Base-by-base conservation (phyloP, 805 yeast species). In the Teunomyces tritomae region DNA sequence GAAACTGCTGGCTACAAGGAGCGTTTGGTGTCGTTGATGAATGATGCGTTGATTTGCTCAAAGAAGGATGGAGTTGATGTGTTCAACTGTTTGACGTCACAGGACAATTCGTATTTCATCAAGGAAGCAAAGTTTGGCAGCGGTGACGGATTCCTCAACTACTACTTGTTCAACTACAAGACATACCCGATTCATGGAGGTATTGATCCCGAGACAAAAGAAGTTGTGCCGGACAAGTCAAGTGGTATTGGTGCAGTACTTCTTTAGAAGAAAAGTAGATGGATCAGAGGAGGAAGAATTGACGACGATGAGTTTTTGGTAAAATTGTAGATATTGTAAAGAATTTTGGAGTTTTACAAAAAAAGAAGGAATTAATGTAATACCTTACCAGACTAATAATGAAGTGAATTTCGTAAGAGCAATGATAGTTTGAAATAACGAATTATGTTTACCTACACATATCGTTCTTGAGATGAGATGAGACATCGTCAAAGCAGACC, bases 241-340 rank as follows among this genome's bases (percentile, higher is more conserved):
- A 89, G 96, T 67, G 96, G 91, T 7, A 79, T 94, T 30, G 99
- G 97, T 54, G 92, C 88, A 20, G 96, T 94, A 6, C 79, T 94
- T 83, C 76, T 92, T 37, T 90, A 60, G 47, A 5, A 8, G 8
- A 17, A 30, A n/a, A 26, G 28, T 11, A 16, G 9, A 13, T 13
- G 9, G 10, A 17, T 9, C 6, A 20, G 24, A 20, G 24, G 24
- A 20, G 24, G 6, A 20, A 20, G 24, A 20, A 20, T 20, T 5
- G 24, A 20, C 6, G 6, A 20, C 24, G 24, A 17, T 17, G 20
- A 20, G 24, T 20, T 20, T 20, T 20, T 20, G 5, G 24, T 20
- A 20, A 5, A 20, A 20, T 20, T 20, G 24, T 20, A 20, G 24
- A 20, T 20, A 20, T 20, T 20, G 4, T 5, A 2, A 20, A 20